These are phyloP conservation scores for Allium sativum DNA, from an alignment of 106 monocot species.

Conservation along the genomic window DNA sequence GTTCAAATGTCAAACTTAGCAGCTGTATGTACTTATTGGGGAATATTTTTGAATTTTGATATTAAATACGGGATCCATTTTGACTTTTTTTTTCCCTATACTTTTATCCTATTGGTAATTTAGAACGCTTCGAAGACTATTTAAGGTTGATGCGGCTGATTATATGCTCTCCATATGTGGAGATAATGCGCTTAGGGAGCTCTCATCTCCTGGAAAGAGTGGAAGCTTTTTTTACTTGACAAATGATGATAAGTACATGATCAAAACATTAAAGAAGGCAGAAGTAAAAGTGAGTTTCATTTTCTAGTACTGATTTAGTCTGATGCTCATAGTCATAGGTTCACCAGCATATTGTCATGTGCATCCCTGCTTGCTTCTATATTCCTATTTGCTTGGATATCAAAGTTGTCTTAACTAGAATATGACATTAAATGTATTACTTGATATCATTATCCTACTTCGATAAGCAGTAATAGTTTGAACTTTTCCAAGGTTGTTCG, in stretches of 20 bases:
- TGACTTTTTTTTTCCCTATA: neutral
- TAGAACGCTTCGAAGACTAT: constrained; percentile 76
- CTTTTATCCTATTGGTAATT: constrained; percentile 2
- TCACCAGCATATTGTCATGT: too few relatives aligned
- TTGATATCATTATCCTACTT: too few relatives aligned
- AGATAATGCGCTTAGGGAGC: constrained; percentile 83
- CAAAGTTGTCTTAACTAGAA: too few relatives aligned
- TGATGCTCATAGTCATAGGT: too few relatives aligned
- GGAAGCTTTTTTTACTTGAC: constrained; percentile 98
- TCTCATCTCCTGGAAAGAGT: constrained; percentile 95
- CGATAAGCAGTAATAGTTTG: too few relatives aligned
- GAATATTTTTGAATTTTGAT: neutral
- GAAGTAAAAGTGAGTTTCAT: constrained; percentile 73
- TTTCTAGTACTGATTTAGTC: neutral
- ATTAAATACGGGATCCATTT: too few relatives aligned
- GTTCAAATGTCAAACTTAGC: neutral
- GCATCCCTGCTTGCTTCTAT: too few relatives aligned
- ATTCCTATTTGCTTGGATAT: too few relatives aligned
- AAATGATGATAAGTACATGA: constrained; percentile 91
- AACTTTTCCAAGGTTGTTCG: too few relatives aligned
- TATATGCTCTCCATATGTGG: constrained; percentile 96
- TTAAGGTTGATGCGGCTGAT: constrained; percentile 88
- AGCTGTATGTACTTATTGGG: too few relatives aligned
- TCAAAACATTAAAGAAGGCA: constrained; percentile 93
- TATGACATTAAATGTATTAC: too few relatives aligned